Base-by-base conservation (phyloP, 305 asterid genomes). In the Petunia hybrid region DNA sequence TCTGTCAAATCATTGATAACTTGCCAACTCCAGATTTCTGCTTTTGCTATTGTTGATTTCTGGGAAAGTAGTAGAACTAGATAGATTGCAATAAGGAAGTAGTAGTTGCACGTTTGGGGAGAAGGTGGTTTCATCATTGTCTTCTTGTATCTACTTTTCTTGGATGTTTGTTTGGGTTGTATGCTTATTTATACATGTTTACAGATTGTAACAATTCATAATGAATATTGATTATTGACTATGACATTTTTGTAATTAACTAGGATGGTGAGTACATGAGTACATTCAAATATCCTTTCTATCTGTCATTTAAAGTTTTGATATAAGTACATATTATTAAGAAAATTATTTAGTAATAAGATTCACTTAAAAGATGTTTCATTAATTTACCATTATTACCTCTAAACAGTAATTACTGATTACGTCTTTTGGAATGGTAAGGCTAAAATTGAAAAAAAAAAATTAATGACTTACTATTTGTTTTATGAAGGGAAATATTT, bases 21-120 rank as follows among this genome's bases (percentile, higher is more conserved):
- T 73, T 73, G 78, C 78, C 78, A 73, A 35, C 62, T 35, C 78
- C 78, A 73, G 51, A 73, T 73, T 73, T 73, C 78, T 48, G 62
- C 56, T 73, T 35, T 73, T 73, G 51, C 62, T 14, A 48, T 48
- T 6, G 13, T 51, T 73, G 62, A 51, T 73, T 73, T 35, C 42
- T 48, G 31, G 31, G 31, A 22, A 22, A 73, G 13, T 31, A 51
- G 35, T 73, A 73, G 14, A 7, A 51, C 7, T 51, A 36, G 2
- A 46, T 73, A 73, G 8, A 48, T 48, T 48, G 13, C 55, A 46
- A 46, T 8, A 71, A 48, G 35, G 13, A 73, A 8, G 10, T 35
- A 51, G 63, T 69, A n/a, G 40, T 42, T 43, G 57, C 6, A 41
- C 6, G 4, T 70, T 70, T 73, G 63, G 8, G 45, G 35, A 70